Evolutionary conservation across 2,329 filamentous ascomycete species (phyloP), one percentile per base, ranked within the genome.

Genomic region (Tolypocladium tropicale): DNA sequence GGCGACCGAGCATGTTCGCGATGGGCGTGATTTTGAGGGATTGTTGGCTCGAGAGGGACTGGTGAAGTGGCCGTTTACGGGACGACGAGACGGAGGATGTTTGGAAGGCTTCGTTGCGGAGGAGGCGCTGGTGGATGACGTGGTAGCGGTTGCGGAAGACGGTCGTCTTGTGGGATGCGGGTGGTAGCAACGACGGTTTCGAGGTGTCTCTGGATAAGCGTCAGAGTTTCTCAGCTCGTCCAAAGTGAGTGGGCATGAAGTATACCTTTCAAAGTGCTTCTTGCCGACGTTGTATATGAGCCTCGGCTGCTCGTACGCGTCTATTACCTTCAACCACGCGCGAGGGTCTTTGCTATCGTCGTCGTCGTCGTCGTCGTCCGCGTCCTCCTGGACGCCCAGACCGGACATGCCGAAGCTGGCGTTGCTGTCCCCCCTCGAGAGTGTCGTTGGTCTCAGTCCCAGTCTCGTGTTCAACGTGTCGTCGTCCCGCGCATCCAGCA

Each of bases 31-130:
- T 85, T 64, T 89, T 95, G 73, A 96, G 90, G 34, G 82, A 83
- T 70, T 86, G 85, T 65, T 84, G 82, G 16, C 72, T 80, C 57
- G 86, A 85, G 4, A 81, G 77, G 9, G 84, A 83, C 43, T 81
- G 78, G 59, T 78, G 78, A 2, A 85, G 71, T 2, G 79, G 76
- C n/a, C 73, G 72, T 53, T 74, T 70, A 52, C 78, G 79, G 16
- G 80, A 78, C 2, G 80, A 79, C 9, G 86, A 82, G 55, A 95
- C 84, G 23, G 87, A 79, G 1, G 91, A 90, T 23, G 84, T 84
- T 69, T 96, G 92, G 64, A 99, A 99, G 23, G 89, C 86, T 70
- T 96, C 91, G 67, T 96, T 96, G 52, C 94, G 86, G 43, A 97
- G 81, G 21, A 97, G 81, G 21, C 94, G 86, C 70, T 97, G 93